Evolutionary conservation across 192 early-diverging fungal genomes (phyloP), one percentile per base, ranked within the genome.

Genomic region (Coemansia sp.): DNA sequence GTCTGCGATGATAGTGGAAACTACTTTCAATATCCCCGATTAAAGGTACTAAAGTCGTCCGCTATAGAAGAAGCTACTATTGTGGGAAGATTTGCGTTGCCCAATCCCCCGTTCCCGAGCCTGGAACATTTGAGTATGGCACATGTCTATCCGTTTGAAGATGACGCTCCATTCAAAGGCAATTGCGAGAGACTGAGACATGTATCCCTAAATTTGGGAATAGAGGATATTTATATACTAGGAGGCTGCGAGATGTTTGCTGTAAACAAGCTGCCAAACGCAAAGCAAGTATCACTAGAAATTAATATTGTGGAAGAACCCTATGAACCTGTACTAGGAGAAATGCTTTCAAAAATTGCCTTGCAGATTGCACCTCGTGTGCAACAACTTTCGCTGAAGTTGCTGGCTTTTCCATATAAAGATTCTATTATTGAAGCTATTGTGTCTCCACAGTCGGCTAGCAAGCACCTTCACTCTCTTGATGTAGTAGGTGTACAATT

Each of bases 321-420:
- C 33, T 34, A 58, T n/a, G 34, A 58, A 8, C 14, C 31, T 16
- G 26, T 16, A 14, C 51, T 55, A 2, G 51, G 51, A 5, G 51
- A 55, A 55, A 55, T 55, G 34, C 35, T 58, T 36, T 58, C 34
- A 37, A 58, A 58, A 58, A 58, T 34, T 20, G 56, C 56, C 34
- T 23, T 58, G n/a, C 56, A 58, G 5, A 58, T 58, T 11, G 56
- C 33, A 0, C 56, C 31, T 7, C 56, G 3, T 10, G 56, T 58
- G 6, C 33, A 37, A 18, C 31, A 20, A 2, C 8, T 58, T n/a
- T 58, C 56, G 18, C 11, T 58, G 10, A 58, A 37, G 6, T 23
- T 58, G 28, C 4, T 58, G 34, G 16, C 56, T 8, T 58, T 58
- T 58, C 34, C 56, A 0, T 58, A 58, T 31, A 58, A 58, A 16